Base-by-base conservation (phyloP, 208 protist species). In the Tritrichomonas musculus region DNA sequence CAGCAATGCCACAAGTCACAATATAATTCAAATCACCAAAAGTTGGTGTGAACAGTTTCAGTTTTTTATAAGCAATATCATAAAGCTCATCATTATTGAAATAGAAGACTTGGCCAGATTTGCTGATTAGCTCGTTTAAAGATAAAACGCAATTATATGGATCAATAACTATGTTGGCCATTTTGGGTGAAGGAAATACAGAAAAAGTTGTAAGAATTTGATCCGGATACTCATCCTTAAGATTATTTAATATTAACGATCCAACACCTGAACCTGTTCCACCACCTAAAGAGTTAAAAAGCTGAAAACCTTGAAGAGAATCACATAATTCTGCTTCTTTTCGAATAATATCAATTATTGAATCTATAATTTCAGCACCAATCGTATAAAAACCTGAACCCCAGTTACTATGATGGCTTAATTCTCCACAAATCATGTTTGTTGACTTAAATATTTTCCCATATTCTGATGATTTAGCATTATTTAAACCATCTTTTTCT, bases 311-410 rank as follows among this genome's bases (percentile, higher is more conserved):
- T 94, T 97, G 96, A 36, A 97, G 94, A 93, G 94, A 96, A 72
- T 97, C 96, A 92, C 95, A 96, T 33, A 39, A 44, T 92, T 97
- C 96, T 50, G 96, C 96, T 93, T 97, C 96, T 94, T 96, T 97
- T 69, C 96, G 94, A 2, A 97, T 94, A 60, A 94, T 93, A 64
- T 97, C 97, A 27, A 97, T 73, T 2, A 97, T 94, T 25, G 72
- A 60, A 75, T 97, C 96, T 72, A 96, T 94, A 0, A 97, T 49
- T 77, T 96, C 95, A 44, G 96, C 96, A 41, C 97, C 96, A n/a
- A n/a, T n/a, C n/a, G 96, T 97, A 93, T 97, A 97, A 84, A 97
- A 95, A 44, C 94, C 94, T n/a, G 98, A 98, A 88, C 97, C 97
- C 96, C 96, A 97, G 93, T 97, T 97, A 95, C 97, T 97, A 49